A percentile compares a stretch with the other conserved stretches of the same genome.
phyloP scores from a whole-genome alignment of 768 basidiomycete species.

The Kondoa malvinella region DNA sequence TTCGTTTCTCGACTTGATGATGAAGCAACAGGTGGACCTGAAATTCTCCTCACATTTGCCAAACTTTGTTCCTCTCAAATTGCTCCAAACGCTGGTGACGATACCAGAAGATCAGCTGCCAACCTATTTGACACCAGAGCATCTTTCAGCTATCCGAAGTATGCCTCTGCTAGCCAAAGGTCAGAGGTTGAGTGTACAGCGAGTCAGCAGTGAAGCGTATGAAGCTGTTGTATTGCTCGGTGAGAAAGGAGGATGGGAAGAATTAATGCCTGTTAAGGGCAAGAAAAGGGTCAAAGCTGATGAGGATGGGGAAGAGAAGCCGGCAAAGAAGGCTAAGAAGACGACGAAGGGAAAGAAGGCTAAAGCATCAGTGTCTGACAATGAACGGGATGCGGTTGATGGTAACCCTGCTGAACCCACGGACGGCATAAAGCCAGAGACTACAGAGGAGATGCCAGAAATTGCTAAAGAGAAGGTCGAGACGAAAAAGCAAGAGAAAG shows the following conservation, averaged over 20 bases:
- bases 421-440: not conserved
- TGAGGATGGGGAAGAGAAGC: conserved; percentile 6
- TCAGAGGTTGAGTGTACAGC: not conserved
- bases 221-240: conserved; percentile 46
- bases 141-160: conserved; percentile 33
- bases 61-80: conserved; percentile 59
- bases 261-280: conserved; percentile 33
- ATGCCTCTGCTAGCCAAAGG: conserved; percentile 1
- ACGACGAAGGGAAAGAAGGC: conserved; percentile 1
- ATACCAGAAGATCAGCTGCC: conserved; percentile 12
- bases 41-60: conserved; percentile 45
- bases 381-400: not conserved
- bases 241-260: conserved; percentile 50
- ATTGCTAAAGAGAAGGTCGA: not conserved
- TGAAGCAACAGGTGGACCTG: conserved; percentile 24
- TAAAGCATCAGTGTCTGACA: not conserved
- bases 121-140: conserved; percentile 12
- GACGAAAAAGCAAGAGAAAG: not conserved
- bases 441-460: not conserved
- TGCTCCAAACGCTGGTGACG: conserved; percentile 44
- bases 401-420: not conserved
- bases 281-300: conserved; percentile 8
- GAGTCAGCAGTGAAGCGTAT: conserved; percentile 38
- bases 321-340: conserved; percentile 4
- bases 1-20: conserved; percentile 20